Base-by-base conservation (phyloP, 2,329 filamentous ascomycete genomes). In the Apiospora saccharicola region DNA sequence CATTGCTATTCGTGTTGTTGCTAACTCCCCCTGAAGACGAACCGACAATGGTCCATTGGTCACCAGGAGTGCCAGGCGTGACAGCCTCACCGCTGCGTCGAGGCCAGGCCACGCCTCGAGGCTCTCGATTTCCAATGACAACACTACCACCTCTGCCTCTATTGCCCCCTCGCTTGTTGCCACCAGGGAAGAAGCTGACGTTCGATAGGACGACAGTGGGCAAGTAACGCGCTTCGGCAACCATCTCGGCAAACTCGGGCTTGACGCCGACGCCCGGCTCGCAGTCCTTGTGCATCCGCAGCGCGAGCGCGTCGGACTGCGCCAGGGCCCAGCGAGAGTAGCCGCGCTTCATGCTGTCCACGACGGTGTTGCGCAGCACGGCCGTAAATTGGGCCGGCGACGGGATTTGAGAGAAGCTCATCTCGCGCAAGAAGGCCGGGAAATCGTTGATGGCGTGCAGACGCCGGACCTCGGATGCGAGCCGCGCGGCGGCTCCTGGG, bases 401-500 rank as follows among this genome's bases (percentile, higher is more conserved):
- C 0, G 79, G 80, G 0, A 78, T 47, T 0, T 72, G 71, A 3
- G 4, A n/a, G 19, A 88, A 75, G 5, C 83, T 84, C 85, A 88
- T 87, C 46, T 80, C 80, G 0, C 47, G 69, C 43, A 87, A 72
- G 71, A 88, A 87, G 3, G 78, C 76, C 1, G 81, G 80, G 72
- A 87, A 88, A 43, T 79, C 77, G 51, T 82, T 74, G 67, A 88
- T 81, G 0, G 77, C 74, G 72, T 85, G 84, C 26, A 88, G 82
- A 2, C 81, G 79, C 30, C 83, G 83, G 71, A 87, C 84, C 4
- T 82, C 80, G n/a, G 81, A 75, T 0, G 86, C 83, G 51, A 88
- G 81, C 3, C 68, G 70, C 19, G 79, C 79, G 0, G 85, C 83
- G 0, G 82, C 79, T 3, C 83, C 84, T 1, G 74, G 74, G 0